Base-by-base conservation (phyloP, 352 stramenopile species). In the Phytopythium kandeliae region DNA sequence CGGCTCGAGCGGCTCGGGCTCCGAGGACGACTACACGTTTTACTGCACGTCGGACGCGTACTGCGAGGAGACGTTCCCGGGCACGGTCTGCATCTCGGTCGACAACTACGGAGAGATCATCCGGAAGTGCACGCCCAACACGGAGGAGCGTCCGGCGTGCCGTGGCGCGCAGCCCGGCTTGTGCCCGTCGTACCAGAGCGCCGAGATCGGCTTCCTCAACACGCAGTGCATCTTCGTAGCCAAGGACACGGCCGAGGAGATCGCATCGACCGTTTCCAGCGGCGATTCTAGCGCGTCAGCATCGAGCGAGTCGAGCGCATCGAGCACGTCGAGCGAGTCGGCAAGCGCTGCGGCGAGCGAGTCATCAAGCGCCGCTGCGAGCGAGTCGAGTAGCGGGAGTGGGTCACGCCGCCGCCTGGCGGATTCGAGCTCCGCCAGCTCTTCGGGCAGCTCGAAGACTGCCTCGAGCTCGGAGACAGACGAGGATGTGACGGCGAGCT, bases 111-210 rank as follows among this genome's bases (percentile, higher is more conserved):
- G 78, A 48, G 78, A 85, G 45, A 59, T 78, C n/a, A 56, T 78
- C 17, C 69, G 65, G 28, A 94, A 94, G 57, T 94, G 83, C 64
- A 94, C 83, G 22, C 83, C 83, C 42, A 89, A 94, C 67, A 86
- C 82, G 16, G 61, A 77, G 47, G 70, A 73, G 50, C 79, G 79
- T 4, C 80, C 80, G 0, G 83, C 81, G n/a, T 94, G 83, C 49
- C 78, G 74, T 21, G 80, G 81, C 17, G 74, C 67, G 5, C 68
- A 82, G 51, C 75, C 80, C 2, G 83, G 83, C 10, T 57, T 93
- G 5, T 93, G 83, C 44, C 83, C 83, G 38, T 90, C 82, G 12
- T 93, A 80, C 62, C 83, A 94, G 61, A 81, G 67, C 44, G 55
- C 67, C 12, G 77, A 89, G 46, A 60, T 77, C 31, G 69, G 78